These are phyloP conservation scores for Vigna reflexopilosa DNA, from an alignment of 306 rosid species.

Conservation along the genomic window DNA sequence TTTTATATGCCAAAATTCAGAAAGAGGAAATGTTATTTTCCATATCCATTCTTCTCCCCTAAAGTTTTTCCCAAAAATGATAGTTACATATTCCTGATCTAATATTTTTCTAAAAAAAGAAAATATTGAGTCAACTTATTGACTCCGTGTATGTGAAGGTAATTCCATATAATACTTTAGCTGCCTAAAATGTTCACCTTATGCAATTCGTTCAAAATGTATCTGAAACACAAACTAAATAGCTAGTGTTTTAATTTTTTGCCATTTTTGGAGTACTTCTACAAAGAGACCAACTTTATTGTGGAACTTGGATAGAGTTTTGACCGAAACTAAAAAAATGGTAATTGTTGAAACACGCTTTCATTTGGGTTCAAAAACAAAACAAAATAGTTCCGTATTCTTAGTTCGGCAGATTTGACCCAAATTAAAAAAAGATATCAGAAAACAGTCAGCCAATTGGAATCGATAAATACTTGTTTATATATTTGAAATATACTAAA, in stretches of 20 bases:
- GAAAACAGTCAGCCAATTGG: no score
- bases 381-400: no score
- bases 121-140: neutral
- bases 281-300: neutral
- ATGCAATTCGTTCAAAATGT: neutral
- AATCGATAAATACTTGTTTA: no score
- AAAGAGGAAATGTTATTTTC: no score
- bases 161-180: neutral
- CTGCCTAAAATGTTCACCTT: neutral
- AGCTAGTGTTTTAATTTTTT: neutral
- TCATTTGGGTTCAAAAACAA: conserved; percentile 5
- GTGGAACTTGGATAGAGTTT: neutral
- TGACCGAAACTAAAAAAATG: conserved; percentile 2
- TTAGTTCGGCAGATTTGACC: no score
- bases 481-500: no score
- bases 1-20: no score
- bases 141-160: conserved; percentile 24
- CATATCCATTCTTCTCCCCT: no score
- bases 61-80: no score
- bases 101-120: neutral
- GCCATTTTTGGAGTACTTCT: neutral
- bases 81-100: no score
- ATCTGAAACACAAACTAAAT: neutral
- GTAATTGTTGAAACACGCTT: neutral
- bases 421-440: no score